Evolutionary conservation across 2,329 filamentous ascomycete species (phyloP).

Genomic region (Biscogniauxia marginata): DNA sequence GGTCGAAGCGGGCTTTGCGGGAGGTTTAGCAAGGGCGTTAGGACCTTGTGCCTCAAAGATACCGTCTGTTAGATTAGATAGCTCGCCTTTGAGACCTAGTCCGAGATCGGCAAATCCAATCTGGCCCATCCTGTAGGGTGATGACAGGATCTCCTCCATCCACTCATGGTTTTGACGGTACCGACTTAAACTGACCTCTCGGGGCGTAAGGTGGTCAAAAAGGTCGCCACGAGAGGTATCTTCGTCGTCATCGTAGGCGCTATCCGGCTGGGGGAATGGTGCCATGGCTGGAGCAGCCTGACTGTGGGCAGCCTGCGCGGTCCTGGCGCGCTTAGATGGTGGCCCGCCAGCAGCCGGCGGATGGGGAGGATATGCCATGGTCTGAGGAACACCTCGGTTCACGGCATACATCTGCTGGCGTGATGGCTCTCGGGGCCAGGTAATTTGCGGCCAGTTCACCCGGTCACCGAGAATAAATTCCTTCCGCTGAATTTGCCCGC

Average conservation of each 20-base stretch:
- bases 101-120: constrained; percentile 87
- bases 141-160: constrained; percentile 97
- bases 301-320: constrained; percentile 40
- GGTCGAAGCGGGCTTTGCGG: constrained; percentile 61
- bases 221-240: constrained; percentile 84
- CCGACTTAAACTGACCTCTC: constrained; percentile 81
- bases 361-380: constrained; percentile 62
- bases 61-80: constrained; percentile 77
- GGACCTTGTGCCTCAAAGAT: constrained; percentile 69
- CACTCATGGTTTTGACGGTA: constrained; percentile 97
- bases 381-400: constrained; percentile 53
- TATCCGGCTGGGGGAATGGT: constrained; percentile 39
- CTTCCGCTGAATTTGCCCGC: constrained; percentile 81
- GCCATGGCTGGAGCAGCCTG: constrained; percentile 38
- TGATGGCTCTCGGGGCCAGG: constrained; percentile 58
- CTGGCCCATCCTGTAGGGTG: constrained; percentile 80
- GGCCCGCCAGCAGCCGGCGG: constrained; percentile 43
- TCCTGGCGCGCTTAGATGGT: constrained; percentile 54
- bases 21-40: constrained; percentile 44
- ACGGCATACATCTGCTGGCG: constrained; percentile 51
- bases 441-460: constrained; percentile 84
- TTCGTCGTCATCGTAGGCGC: constrained; percentile 78
- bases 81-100: constrained; percentile 78
- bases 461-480: constrained; percentile 94
- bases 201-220: constrained; percentile 84